Conservation (phyloP, 2,329 filamentous ascomycete genomes). For the Aureobasidium namibiae region DNA sequence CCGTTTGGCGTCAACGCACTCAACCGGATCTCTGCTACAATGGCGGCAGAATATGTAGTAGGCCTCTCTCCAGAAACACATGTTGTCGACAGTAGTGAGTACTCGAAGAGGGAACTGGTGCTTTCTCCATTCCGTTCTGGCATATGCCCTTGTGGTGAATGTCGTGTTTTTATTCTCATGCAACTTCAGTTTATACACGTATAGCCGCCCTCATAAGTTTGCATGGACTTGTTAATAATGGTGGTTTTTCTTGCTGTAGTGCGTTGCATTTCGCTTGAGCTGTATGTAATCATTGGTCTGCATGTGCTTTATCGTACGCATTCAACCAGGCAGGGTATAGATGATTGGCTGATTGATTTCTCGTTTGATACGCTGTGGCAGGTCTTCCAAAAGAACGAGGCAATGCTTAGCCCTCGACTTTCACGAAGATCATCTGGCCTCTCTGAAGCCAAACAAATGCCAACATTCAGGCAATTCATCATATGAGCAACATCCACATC, state of each 20-base stretch:
- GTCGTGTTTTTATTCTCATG: not conserved
- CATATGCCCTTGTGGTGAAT: too few relatives aligned
- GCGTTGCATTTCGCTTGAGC: not conserved
- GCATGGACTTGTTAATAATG: not conserved
- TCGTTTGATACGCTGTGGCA: not conserved
- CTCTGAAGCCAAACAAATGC: not conserved
- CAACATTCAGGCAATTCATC: not conserved
- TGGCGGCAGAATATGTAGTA: not conserved
- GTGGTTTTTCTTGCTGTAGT: not conserved
- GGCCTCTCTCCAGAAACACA: not conserved
- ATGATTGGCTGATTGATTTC: too few relatives aligned
- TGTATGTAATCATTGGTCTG: not conserved
- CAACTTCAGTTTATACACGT: not conserved
- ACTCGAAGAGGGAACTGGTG: too few relatives aligned
- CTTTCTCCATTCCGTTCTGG: too few relatives aligned
- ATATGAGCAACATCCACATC: not conserved
- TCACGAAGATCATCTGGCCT: not conserved
- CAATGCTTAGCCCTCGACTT: not conserved
- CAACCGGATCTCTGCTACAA: not conserved
- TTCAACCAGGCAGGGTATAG: too few relatives aligned
- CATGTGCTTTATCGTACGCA: not conserved
- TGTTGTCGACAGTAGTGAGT: too few relatives aligned
- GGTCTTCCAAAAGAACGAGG: not conserved
- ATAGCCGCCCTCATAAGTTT: too few relatives aligned
- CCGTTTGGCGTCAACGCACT: not conserved